Evolutionary conservation across 2,329 filamentous ascomycete genomes (phyloP).

Genomic region (Penicillium expansum): DNA sequence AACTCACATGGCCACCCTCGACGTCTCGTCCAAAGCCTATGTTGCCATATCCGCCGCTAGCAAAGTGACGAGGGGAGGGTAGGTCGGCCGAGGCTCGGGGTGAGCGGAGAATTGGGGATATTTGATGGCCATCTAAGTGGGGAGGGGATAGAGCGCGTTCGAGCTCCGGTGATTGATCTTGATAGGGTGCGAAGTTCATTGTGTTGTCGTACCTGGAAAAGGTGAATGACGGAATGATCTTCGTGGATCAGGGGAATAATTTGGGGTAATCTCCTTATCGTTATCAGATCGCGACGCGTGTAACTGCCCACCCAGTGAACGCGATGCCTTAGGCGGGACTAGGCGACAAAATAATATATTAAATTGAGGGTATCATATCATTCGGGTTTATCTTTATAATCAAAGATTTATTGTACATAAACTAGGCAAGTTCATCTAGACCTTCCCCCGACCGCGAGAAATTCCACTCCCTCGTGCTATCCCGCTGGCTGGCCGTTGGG

Average conservation of each 20-base stretch:
- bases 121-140: slow-evolving; percentile 47
- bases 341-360: not conserved
- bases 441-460: slow-evolving; percentile 35
- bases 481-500: slow-evolving; percentile 40
- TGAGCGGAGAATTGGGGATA: slow-evolving; percentile 54
- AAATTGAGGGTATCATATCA: slow-evolving; percentile 8
- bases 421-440: slow-evolving; percentile 16
- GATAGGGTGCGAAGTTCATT: slow-evolving; percentile 97
- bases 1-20: slow-evolving; percentile 60
- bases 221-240: not conserved
- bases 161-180: slow-evolving; percentile 84
- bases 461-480: slow-evolving; percentile 39
- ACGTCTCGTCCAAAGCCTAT: slow-evolving; percentile 42
- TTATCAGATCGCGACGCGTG: slow-evolving; percentile 17
- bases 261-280: slow-evolving; percentile 8
- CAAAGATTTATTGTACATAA: slow-evolving; percentile 19
- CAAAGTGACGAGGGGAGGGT: slow-evolving; percentile 42
- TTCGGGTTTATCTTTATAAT: slow-evolving; percentile 24
- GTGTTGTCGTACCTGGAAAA: slow-evolving; percentile 18
- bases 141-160: slow-evolving; percentile 76
- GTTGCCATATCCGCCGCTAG: slow-evolving; percentile 39
- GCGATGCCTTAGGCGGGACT: slow-evolving; percentile 12
- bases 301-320: not conserved
- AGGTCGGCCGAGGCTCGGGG: slow-evolving; percentile 50
- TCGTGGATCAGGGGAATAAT: slow-evolving; percentile 3